Conservation (phyloP, 306 rosid genomes). For the Corylus americana region DNA sequence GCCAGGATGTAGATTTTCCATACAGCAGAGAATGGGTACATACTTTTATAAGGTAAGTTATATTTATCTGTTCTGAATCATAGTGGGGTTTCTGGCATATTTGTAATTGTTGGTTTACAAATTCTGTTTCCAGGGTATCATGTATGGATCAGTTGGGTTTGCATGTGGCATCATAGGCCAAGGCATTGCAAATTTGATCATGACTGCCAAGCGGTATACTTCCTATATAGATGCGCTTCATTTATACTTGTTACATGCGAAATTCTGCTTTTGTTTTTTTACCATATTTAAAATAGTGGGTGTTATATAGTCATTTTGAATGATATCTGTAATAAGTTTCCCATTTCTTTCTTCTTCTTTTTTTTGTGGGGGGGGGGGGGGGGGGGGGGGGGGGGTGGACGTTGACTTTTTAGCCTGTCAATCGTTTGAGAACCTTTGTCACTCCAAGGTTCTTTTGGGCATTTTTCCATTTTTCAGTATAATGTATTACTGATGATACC, state of each 20-base stretch:
- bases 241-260: conserved; percentile 13
- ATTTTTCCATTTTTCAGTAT: background rate
- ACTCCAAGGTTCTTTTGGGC: background rate
- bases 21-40: conserved; percentile 69
- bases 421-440: background rate
- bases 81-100: background rate
- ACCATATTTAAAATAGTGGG: background rate
- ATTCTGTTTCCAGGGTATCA: conserved; percentile 69
- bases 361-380: background rate
- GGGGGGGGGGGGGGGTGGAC: too few relatives aligned
- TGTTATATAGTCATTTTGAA: background rate
- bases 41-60: conserved; percentile 74
- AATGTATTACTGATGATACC: background rate
- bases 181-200: conserved; percentile 89
- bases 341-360: background rate
- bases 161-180: conserved; percentile 95
- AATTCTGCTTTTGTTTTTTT: background rate
- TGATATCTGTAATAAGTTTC: background rate
- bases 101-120: background rate
- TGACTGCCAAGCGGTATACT: conserved; percentile 86
- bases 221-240: conserved; percentile 15
- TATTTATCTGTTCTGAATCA: conserved; percentile 3
- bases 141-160: conserved; percentile 87
- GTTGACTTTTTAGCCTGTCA: background rate
- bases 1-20: conserved; percentile 76